These are phyloP conservation scores for Volvox carteri DNA, from an alignment of 163 green algal species.

Conservation along the genomic window DNA sequence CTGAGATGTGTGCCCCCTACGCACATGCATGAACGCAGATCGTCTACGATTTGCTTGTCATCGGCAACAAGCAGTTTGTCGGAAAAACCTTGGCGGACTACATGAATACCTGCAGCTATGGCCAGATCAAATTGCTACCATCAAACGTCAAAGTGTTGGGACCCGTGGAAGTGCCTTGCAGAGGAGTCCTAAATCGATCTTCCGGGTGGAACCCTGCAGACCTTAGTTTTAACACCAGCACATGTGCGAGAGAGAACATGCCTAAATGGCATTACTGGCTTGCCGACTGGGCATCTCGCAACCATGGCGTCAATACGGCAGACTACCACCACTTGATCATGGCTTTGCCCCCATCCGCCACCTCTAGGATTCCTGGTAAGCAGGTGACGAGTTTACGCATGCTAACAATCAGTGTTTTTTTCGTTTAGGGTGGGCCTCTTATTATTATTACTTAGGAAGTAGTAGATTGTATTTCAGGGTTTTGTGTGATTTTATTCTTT, in stretches of 20 bases:
- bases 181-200: background rate
- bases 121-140: background rate
- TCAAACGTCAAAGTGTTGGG: background rate
- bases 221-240: background rate
- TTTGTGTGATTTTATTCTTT: too few relatives aligned
- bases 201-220: background rate
- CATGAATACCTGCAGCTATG: conserved; percentile 18
- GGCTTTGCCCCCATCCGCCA: background rate
- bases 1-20: background rate
- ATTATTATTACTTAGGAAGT: too few relatives aligned
- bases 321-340: conserved; percentile 27
- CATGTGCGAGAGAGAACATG: conserved; percentile 30
- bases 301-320: background rate
- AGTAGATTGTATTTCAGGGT: too few relatives aligned
- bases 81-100: background rate
- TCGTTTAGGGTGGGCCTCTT: background rate
- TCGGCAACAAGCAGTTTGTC: background rate
- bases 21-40: background rate
- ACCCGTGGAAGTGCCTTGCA: conserved; percentile 20
- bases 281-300: background rate
- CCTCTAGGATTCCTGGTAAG: background rate
- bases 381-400: too few relatives aligned
- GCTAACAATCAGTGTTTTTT: background rate
- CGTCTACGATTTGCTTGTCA: background rate
- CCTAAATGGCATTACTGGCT: conserved; percentile 34